Conservation (phyloP, 2,329 filamentous ascomycete species). For the Fonsecaea nubica region DNA sequence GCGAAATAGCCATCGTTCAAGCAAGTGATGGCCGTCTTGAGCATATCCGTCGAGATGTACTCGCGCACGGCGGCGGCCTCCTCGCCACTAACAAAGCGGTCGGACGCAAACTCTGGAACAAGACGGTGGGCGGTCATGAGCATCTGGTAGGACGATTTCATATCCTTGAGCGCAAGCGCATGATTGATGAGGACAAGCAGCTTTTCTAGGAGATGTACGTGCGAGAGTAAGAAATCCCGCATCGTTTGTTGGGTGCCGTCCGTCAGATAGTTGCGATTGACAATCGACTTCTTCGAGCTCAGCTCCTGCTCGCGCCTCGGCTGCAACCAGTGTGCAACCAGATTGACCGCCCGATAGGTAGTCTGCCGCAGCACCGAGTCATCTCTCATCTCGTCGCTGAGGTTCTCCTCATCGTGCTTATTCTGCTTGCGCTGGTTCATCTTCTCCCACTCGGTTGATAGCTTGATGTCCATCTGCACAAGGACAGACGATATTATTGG, state of each 20-base stretch:
- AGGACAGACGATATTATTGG: slow-evolving; percentile 83
- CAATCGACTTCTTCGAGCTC: slow-evolving; percentile 36
- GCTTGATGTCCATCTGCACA: slow-evolving; percentile 83
- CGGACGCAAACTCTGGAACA: slow-evolving; percentile 72
- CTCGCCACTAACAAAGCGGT: slow-evolving; percentile 44
- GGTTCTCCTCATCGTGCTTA: slow-evolving; percentile 71
- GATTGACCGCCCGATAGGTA: slow-evolving; percentile 88
- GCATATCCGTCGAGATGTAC: slow-evolving; percentile 85
- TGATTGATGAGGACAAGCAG: slow-evolving; percentile 91
- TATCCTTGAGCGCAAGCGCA: slow-evolving; percentile 86
- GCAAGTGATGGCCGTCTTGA: slow-evolving; percentile 87
- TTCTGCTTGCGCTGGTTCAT: slow-evolving; percentile 65
- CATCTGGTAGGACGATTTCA: slow-evolving; percentile 83
- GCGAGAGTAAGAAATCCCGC: slow-evolving; percentile 80
- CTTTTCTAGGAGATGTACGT: slow-evolving; percentile 80
- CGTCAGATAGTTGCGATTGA: slow-evolving; percentile 37
- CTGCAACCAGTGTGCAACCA: slow-evolving; percentile 88
- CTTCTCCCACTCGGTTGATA: slow-evolving; percentile 83
- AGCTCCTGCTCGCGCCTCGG: slow-evolving; percentile 67
- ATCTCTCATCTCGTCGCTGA: slow-evolving; percentile 96
- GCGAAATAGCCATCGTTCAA: slow-evolving; percentile 97
- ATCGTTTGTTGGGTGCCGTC: slow-evolving; percentile 56
- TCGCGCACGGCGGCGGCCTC: slow-evolving; percentile 76
- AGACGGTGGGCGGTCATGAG: slow-evolving; percentile 85
- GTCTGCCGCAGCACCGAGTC: slow-evolving; percentile 94